phyloP scores from a whole-genome alignment of 2,329 filamentous ascomycete genomes.

The Pyricularia pennisetigena region DNA sequence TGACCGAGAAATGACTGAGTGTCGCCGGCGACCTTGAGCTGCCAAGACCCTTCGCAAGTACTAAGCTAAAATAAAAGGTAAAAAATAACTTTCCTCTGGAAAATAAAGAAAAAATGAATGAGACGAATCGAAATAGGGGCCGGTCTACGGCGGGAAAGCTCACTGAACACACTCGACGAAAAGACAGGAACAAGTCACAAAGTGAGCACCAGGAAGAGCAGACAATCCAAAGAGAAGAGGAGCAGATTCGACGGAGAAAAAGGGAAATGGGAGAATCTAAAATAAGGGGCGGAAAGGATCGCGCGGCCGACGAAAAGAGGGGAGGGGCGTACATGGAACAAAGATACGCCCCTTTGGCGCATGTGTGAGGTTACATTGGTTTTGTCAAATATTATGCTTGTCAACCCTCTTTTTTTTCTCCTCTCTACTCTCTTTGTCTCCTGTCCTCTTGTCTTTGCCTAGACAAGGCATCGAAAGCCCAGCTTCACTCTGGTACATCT shows the following conservation, averaged over 20 bases:
- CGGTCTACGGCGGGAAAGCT: constrained; percentile 3
- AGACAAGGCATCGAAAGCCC: neutral
- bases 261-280: neutral
- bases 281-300: neutral
- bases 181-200: neutral
- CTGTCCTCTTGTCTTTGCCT: too few species aligned
- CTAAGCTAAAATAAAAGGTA: constrained; percentile 1
- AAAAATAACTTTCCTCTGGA: neutral
- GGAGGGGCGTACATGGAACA: neutral
- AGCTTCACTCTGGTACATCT: neutral
- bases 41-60: neutral
- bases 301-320: neutral
- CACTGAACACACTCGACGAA: neutral
- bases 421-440: too few species aligned
- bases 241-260: neutral
- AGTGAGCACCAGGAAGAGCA: neutral
- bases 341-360: neutral
- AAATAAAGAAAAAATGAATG: neutral
- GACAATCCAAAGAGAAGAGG: neutral
- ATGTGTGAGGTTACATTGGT: neutral
- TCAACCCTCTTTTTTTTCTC: neutral
- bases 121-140: neutral
- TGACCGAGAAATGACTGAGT: neutral
- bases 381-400: neutral
- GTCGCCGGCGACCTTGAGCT: neutral